Conservation (phyloP, 2,329 filamentous ascomycete genomes). For the Setomelanomma holmii region DNA sequence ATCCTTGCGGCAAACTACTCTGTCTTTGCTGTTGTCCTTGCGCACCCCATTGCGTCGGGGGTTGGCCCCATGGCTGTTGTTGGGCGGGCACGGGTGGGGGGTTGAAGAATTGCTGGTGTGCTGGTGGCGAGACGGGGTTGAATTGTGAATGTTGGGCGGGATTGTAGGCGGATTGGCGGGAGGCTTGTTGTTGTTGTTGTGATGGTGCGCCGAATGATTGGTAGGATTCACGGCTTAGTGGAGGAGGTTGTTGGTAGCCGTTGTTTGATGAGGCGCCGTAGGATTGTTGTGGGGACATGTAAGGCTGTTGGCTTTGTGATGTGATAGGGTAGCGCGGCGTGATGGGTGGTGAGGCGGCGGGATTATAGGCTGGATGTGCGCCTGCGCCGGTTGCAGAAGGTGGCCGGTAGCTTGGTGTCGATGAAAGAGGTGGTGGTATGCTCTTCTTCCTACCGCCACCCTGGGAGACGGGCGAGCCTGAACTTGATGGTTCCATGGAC, state of each 20-base stretch:
- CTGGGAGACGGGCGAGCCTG: constrained; percentile 39
- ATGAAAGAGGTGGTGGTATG: constrained; percentile 51
- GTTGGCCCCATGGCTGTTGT: constrained; percentile 50
- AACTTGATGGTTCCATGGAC: constrained; percentile 71
- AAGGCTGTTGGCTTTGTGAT: constrained; percentile 35
- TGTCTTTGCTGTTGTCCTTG: constrained; percentile 61
- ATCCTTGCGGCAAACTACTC: constrained; percentile 64
- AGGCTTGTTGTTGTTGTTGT: constrained; percentile 28
- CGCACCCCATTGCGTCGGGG: constrained; percentile 37
- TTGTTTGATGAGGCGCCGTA: constrained; percentile 32
- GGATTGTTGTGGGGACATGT: constrained; percentile 43
- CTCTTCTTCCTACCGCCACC: constrained; percentile 40
- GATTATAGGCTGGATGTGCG: constrained; percentile 58
- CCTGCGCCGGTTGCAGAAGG: constrained; percentile 39
- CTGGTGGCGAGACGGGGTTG: constrained; percentile 58
- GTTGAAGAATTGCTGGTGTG: constrained; percentile 63
- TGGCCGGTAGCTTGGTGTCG: constrained; percentile 34
- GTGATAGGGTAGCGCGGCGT: constrained; percentile 55
- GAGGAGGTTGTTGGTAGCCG: constrained; percentile 35
- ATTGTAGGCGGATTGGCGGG: constrained; percentile 50
- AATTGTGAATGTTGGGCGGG: constrained; percentile 51
- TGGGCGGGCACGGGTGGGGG: constrained; percentile 52
- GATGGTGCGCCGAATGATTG: constrained; percentile 18
- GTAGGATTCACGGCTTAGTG: constrained; percentile 46
- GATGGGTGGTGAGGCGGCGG: constrained; percentile 55